Base-by-base conservation (phyloP, 2,329 filamentous ascomycete genomes). In the Cytospora paraplurivora region DNA sequence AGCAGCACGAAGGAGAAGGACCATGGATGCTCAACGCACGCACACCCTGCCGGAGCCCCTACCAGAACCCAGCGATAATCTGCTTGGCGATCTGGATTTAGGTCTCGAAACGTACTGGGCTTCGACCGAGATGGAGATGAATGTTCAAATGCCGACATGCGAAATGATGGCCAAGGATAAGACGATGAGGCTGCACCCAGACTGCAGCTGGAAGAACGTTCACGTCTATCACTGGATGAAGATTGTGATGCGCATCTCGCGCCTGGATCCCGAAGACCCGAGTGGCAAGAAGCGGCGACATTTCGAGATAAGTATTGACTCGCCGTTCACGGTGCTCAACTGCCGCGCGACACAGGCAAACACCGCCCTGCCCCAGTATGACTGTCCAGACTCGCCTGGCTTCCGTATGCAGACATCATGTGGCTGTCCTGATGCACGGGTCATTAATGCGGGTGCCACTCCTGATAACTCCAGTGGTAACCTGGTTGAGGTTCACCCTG, bases 151-250 rank as follows among this genome's bases (percentile, higher is more conserved):
- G 56, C 93, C 93, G 12, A 96, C 91, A 41, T 97, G 93, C 72
- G 87, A 91, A 69, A 88, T 89, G 72, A 93, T 96, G 89, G 86
- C 90, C 27, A 90, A 88, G 70, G 88, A 93, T 71, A 84, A 83
- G 73, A 75, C 75, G 10, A 62, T 85, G 44, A 84, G 86, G 65
- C 78, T 97, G 64, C 90, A 97, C 73, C 94, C 94, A 59, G 93
- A 97, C 73, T 96, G 92, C 61, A 96, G 92, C 63, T 97, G 94
- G 82, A 90, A 92, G 72, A 96, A 96, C 67, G 94, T 96, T 59
- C 92, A 95, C 71, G 93, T 97, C 60, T 92, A 92, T 73, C 93
- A 97, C 74, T 97, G 93, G 93, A 96, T 97, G 75, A 97, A 97
- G 91, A 92, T 97, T 72, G 92, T 97, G 66, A 91, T 97, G 87